Evolutionary conservation across 306 rosid species (phyloP), one percentile per base, ranked within the genome.

Genomic region (Lathyrus oleraceus): DNA sequence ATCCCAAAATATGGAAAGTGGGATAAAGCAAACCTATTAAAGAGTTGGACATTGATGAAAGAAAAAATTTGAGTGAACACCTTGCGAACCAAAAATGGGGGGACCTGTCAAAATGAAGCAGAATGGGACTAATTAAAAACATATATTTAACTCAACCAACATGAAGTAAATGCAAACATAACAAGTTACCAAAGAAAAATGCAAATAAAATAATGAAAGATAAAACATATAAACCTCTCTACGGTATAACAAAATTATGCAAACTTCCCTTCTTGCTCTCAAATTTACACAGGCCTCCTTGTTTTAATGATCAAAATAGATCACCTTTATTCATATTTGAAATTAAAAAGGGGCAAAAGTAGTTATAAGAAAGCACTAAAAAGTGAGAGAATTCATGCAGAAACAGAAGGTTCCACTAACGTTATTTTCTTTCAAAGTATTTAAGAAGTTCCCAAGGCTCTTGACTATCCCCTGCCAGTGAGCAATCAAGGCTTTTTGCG

Each of bases 391-490:
- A 13, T 21, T 19, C 27, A 51, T 49, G 49, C 43, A 59, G 65
- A 48, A 71, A 72, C 67, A 35, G 51, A 61, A 61, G 69, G 61
- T 16, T 68, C n/a, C 47, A 83, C 99, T 86, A 70, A 95, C 99
- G 67, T 84, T 85, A 81, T 95, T 91, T 73, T 84, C 90, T 81
- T 87, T 89, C 89, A 95, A 83, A 72, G 85, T 89, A 72, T 89
- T 86, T 74, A 91, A 78, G 76, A 85, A 91, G 86, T 68, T 91
- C 76, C 83, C 83, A 65, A 91, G 89, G 81, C 92, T 87, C 90
- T 85, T 91, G 35, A 95, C 97, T 77, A 95, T 95, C 80, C 92
- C 96, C 81, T 95, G 99, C 99, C 99, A 95, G 76, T 95, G 97
- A 52, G 93, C 99, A 85, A 95, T 91, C 81, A 95, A 81, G 57